Base-by-base conservation (phyloP, 352 stramenopile species). In the Globisporangium uncinulatum region DNA sequence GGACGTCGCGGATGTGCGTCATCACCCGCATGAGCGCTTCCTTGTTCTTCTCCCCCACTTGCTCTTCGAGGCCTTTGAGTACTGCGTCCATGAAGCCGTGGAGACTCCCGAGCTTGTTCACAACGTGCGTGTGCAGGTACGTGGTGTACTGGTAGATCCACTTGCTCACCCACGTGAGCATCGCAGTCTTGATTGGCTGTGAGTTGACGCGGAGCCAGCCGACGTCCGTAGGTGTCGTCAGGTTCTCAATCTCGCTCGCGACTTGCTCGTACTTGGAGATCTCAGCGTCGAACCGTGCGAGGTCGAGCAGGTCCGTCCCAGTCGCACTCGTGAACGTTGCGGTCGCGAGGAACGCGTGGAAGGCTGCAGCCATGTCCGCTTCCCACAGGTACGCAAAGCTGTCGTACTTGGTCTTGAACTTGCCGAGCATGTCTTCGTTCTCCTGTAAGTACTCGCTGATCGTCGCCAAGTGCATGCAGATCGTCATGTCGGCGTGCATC, bases 201-300 rank as follows among this genome's bases (percentile, higher is more conserved):
- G 96, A 97, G 63, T 99, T 98, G 5, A 99, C 87, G 44, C 96
- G 89, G n/a, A 99, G 68, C 96, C 96, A 99, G 6, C 95, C 97
- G 59, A 99, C 89, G 66, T 99, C 96, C 6, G 80, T 87, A 0
- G 91, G 86, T 1, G 88, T 97, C 21, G 89, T 88, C 31, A 93
- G 70, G 44, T 79, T 92, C 42, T 95, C 83, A 39, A 98, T 95
- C 54, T 97, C 87, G 20, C 72, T 87, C 20, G 93, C 86, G 13
- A 98, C 87, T 59, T 97, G 88, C 65, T 97, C 90, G 62, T 98
- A 99, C 65, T 97, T 96, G 4, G 89, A 89, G 53, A 99, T 98
- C 41, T 97, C 94, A 2, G 80, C 68, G 62, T 99, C 94, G 70
- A 99, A 99, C 56, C 97, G 96, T 4, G 95, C 85, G 31, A 99